A percentile compares a stretch with the other conserved stretches of the same genome.
Conservation (phyloP, 768 basidiomycete species). For the Dioszegia aurantiaca region DNA sequence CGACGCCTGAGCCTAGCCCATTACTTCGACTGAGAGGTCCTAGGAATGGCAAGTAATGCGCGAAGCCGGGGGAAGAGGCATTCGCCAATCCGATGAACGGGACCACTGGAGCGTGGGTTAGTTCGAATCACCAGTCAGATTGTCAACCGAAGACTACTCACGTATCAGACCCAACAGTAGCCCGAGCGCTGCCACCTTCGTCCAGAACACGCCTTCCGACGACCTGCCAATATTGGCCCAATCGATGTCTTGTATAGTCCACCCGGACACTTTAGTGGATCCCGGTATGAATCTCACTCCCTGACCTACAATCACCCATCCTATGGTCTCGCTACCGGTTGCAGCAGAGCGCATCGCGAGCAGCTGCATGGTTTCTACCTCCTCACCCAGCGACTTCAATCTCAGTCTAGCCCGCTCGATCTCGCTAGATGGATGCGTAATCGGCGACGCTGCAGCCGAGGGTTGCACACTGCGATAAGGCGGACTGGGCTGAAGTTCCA, state of each 20-base stretch:
- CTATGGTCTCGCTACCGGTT: conserved; percentile 62
- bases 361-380: conserved; percentile 68
- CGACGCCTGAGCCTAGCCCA: conserved; percentile 62
- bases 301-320: conserved; percentile 73
- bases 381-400: conserved; percentile 69
- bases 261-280: conserved; percentile 68
- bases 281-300: conserved; percentile 65
- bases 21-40: conserved; percentile 58
- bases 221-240: conserved; percentile 67
- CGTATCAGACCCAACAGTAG: conserved; percentile 62
- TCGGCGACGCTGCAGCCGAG: conserved; percentile 5
- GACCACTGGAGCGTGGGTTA: conserved; percentile 57
- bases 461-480: conserved; percentile 14
- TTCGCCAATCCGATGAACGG: conserved; percentile 68
- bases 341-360: conserved; percentile 70
- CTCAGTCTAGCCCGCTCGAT: conserved; percentile 61
- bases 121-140: conserved; percentile 2
- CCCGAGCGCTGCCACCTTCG: conserved; percentile 57
- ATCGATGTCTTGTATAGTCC: conserved; percentile 76
- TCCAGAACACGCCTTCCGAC: conserved; percentile 60
- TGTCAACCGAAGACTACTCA: conserved; percentile 54
- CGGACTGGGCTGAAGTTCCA: conserved; percentile 12
- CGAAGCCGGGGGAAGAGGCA: conserved; percentile 68
- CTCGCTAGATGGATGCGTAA: background rate
- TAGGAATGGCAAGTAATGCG: conserved; percentile 69